These are phyloP conservation scores for Diplodia corticola DNA, from an alignment of 2,329 filamentous ascomycete species.

Conservation along the genomic window DNA sequence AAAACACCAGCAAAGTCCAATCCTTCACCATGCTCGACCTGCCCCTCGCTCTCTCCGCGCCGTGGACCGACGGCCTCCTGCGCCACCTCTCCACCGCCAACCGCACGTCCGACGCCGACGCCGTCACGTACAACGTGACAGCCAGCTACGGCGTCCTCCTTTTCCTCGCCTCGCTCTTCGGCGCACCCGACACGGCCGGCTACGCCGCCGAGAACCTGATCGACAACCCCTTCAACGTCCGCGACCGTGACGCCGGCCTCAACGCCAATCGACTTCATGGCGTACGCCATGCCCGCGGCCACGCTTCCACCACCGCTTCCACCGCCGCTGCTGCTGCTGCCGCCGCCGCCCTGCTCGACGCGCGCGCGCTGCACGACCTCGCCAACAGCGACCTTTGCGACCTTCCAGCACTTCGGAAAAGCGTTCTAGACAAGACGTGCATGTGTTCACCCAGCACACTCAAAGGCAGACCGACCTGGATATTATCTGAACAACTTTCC, in stretches of 20 bases:
- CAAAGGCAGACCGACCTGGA: no score
- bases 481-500: no score
- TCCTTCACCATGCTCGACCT: background rate
- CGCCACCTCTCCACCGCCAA: background rate
- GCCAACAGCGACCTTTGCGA: background rate
- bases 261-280: background rate
- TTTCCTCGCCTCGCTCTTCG: background rate
- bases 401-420: slow-evolving; percentile 31
- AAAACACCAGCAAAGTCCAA: background rate
- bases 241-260: background rate
- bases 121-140: background rate
- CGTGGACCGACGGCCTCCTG: background rate
- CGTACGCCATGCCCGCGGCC: background rate
- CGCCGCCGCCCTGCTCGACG: background rate
- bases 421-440: no score
- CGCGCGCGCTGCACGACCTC: background rate
- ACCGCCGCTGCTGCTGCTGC: no score
- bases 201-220: background rate
- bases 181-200: background rate
- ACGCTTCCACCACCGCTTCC: no score
- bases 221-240: background rate
- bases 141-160: background rate
- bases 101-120: background rate
- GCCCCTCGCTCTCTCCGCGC: background rate
- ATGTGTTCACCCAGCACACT: no score